Conservation (phyloP, 2,329 filamentous ascomycete species). For the Cordyceps pruinosa region DNA sequence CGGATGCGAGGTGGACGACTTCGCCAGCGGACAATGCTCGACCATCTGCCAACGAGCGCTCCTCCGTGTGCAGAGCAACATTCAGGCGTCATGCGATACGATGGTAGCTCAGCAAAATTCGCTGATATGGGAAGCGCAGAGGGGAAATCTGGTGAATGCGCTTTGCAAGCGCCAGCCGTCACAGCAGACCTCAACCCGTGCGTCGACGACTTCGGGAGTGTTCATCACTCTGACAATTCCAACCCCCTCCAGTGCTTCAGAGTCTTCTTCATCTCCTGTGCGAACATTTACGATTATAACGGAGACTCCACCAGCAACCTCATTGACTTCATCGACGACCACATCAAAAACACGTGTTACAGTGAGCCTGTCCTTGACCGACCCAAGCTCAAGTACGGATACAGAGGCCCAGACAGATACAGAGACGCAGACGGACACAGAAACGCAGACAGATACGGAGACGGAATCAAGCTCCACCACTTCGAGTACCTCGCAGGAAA, state of each 20-base stretch:
- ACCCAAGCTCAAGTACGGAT: background rate
- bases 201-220: background rate
- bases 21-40: conserved; percentile 32
- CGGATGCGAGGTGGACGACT: conserved; percentile 32
- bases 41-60: conserved; percentile 27
- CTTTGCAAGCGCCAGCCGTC: conserved; percentile 23
- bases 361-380: background rate
- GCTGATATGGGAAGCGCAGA: conserved; percentile 30
- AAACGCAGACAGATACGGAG: background rate
- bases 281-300: background rate
- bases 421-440: background rate
- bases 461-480: background rate
- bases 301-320: background rate
- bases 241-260: background rate
- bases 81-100: conserved; percentile 22
- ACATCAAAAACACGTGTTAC: background rate
- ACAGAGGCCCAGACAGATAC: background rate
- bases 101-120: conserved; percentile 23
- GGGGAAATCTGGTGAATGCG: conserved; percentile 29
- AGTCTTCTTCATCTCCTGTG: background rate
- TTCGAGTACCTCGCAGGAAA: background rate
- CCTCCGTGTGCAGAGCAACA: conserved; percentile 20
- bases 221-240: background rate
- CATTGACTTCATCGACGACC: background rate
- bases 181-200: background rate